These are phyloP conservation scores for Podosphaera aphanis DNA, from an alignment of 2,329 filamentous ascomycete genomes.

Conservation along the genomic window DNA sequence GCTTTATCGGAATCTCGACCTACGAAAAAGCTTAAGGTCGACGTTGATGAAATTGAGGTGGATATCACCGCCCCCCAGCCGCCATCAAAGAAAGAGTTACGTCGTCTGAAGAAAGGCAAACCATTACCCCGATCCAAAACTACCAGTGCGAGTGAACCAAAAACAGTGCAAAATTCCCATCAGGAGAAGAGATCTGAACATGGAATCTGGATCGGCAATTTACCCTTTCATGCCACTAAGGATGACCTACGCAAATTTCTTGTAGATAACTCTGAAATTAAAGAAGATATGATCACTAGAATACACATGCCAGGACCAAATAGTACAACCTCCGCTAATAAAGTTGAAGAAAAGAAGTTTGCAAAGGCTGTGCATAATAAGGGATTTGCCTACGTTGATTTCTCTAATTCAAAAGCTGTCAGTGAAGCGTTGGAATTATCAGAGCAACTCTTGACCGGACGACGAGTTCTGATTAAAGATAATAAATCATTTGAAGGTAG, in stretches of 20 bases:
- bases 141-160: constrained; percentile 15
- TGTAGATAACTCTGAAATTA: constrained; percentile 43
- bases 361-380: constrained; percentile 34
- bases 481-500: constrained; percentile 77
- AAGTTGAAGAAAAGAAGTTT: constrained; percentile 12
- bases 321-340: constrained; percentile 15
- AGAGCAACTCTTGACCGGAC: constrained; percentile 55
- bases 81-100: constrained; percentile 79
- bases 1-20: constrained; percentile 6
- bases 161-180: constrained; percentile 17
- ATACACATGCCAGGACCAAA: constrained; percentile 33
- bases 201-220: constrained; percentile 88
- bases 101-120: constrained; percentile 70
- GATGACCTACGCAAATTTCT: constrained; percentile 59
- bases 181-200: constrained; percentile 46
- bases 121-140: constrained; percentile 23
- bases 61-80: constrained; percentile 78
- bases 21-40: constrained; percentile 43
- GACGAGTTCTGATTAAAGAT: constrained; percentile 81
- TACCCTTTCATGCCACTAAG: constrained; percentile 61
- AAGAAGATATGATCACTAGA: constrained; percentile 53
- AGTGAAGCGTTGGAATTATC: constrained; percentile 61
- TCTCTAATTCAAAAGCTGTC: constrained; percentile 39
- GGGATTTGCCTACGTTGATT: constrained; percentile 93
- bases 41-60: constrained; percentile 57